Percentiles rank a stretch among this genome's conserved stretches.
These are phyloP conservation scores for Phytophthora colocasiae DNA, from an alignment of 352 stramenopile species.

Conservation along the genomic window DNA sequence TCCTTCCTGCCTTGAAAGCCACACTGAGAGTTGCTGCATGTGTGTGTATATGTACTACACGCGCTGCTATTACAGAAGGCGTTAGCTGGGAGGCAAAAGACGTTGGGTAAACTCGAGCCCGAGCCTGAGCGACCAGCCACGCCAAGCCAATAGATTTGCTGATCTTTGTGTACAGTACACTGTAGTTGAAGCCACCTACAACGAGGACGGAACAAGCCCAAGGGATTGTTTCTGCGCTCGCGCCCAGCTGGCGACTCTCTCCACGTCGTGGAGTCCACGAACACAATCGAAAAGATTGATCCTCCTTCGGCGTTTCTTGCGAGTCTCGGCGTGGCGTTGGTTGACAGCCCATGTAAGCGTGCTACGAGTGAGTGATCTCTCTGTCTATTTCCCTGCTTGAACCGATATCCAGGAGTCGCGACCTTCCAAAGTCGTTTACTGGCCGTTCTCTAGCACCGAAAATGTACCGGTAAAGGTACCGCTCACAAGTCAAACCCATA, in stretches of 20 bases:
- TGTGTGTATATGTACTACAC: no score
- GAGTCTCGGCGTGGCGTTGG: background rate
- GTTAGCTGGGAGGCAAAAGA: background rate
- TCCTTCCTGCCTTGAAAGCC: background rate
- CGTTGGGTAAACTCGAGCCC: conserved; percentile 2
- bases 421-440: background rate
- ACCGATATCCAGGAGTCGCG: background rate
- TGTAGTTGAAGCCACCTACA: conserved; percentile 5
- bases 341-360: background rate
- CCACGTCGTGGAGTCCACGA: no score
- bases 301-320: background rate
- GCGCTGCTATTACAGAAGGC: background rate
- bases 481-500: background rate
- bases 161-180: background rate
- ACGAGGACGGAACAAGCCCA: conserved; percentile 2
- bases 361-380: background rate
- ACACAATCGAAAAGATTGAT: background rate
- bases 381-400: background rate
- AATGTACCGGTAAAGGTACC: conserved; percentile 1
- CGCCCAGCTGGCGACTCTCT: conserved; percentile 4
- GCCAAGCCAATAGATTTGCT: background rate
- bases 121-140: background rate
- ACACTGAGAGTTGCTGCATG: background rate
- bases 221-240: conserved; percentile 1
- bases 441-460: background rate